Conservation (phyloP, 306 rosid genomes). For the Malus fusca region DNA sequence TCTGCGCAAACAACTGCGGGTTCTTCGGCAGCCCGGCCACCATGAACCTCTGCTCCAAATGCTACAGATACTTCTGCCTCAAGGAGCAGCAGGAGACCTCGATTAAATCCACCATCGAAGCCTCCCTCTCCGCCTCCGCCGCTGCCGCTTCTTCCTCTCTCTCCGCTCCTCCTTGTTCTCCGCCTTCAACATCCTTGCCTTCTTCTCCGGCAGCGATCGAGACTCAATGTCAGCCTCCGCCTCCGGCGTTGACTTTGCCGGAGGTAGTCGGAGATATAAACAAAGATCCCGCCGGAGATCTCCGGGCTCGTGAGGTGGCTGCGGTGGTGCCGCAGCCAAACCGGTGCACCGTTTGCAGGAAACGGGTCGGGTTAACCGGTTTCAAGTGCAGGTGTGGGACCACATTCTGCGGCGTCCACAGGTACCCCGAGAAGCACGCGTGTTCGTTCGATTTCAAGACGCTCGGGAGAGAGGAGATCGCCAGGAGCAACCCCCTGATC, state of each 20-base stretch:
- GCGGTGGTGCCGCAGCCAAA: conserved; percentile 24
- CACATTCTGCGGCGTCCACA: conserved; percentile 77
- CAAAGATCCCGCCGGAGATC: not conserved
- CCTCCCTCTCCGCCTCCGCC: conserved; percentile 43
- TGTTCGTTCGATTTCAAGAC: conserved; percentile 76
- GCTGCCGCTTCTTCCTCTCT: not conserved
- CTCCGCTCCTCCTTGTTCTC: not conserved
- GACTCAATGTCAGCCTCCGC: conserved; percentile 16
- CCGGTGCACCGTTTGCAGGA: conserved; percentile 65
- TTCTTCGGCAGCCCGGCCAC: conserved; percentile 87
- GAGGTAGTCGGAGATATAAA: conserved; percentile 13
- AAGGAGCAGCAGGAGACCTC: conserved; percentile 66
- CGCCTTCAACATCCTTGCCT: not conserved
- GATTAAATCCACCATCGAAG: conserved; percentile 67
- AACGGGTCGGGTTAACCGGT: conserved; percentile 79
- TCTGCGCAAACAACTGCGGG: conserved; percentile 87
- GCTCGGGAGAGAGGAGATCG: conserved; percentile 77
- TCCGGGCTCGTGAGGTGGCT: not conserved
- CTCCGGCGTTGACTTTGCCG: conserved; percentile 16
- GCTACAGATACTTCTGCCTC: conserved; percentile 55
- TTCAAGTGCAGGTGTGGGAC: conserved; percentile 74
- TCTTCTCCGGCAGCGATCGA: not conserved
- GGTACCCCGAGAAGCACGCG: conserved; percentile 87
- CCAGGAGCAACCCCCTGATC: conserved; percentile 72
- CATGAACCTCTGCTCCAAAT: conserved; percentile 89